A percentile compares a stretch with the other conserved stretches of the same genome.
Evolutionary conservation across 768 basidiomycete species (phyloP).

Genomic region (Mycena latifolia): DNA sequence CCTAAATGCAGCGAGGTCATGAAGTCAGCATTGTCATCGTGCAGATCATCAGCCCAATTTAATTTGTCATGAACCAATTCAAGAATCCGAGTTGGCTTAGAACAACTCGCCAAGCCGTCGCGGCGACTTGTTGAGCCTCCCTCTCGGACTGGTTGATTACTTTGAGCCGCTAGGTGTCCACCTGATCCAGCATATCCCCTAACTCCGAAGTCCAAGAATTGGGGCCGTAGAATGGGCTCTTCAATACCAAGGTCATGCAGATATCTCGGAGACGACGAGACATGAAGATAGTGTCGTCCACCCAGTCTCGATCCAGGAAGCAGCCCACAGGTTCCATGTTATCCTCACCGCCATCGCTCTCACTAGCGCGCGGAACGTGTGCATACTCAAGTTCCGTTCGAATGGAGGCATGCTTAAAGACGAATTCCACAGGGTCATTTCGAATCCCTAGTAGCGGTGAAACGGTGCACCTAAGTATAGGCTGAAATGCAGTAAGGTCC

Average conservation of each 20-base stretch:
- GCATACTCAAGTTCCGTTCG: neutral
- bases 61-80: neutral
- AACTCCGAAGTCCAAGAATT: neutral
- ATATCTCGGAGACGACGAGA: neutral
- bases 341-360: neutral
- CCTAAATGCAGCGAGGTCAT: neutral
- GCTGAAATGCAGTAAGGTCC: too few relatives aligned
- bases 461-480: too few relatives aligned
- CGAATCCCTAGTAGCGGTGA: too few relatives aligned
- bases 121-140: neutral
- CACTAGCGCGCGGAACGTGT: neutral
- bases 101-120: neutral
- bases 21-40: neutral
- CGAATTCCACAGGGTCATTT: neutral
- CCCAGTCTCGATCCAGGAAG: neutral
- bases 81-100: neutral
- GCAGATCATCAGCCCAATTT: neutral
- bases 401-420: neutral
- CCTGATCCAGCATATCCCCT: neutral
- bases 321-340: neutral
- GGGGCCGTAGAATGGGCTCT: neutral
- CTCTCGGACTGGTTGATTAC: neutral
- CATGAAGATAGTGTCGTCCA: neutral
- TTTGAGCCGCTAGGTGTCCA: neutral
- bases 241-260: neutral